Evolutionary conservation across 139 green algal genomes (phyloP), one percentile per base, ranked within the genome.

Genomic region (Chlorella sp.): DNA sequence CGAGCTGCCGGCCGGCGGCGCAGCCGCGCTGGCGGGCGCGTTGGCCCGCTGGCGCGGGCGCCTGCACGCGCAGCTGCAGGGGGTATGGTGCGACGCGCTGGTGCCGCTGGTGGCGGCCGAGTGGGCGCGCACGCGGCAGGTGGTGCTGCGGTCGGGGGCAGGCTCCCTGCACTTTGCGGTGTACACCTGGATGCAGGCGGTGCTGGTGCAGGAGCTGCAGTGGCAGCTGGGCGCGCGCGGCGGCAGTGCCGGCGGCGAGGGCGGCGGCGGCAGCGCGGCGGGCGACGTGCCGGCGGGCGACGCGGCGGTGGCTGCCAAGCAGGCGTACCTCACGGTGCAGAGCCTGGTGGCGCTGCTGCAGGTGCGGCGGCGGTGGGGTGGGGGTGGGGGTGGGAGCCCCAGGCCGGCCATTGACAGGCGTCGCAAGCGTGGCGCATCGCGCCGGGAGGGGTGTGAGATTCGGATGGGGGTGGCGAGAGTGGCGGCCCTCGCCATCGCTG

Each of bases 11-110:
- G 1, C 6, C 3, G 21, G 17, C 0, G 71, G 77, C 74, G 25
- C 5, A 21, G 36, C 42, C 12, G 45, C 42, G 38, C 58, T 93
- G 64, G 51, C 77, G 23, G 65, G 43, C 3, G 82, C 90, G 11
- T 8, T 79, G 27, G 71, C 17, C 69, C 74, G 27, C 29, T 83
- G 77, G 19, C 78, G 68, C 0, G 45, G 33, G 2, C 76, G 63
- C 23, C 79, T 93, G 51, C 56, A 73, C 36, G 38, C 74, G 33
- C 79, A 91, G 66, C 43, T 91, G 61, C 29, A 62, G 11, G 84
- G 89, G 45, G 85, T 89, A 76, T 97, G 92, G 92, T 83, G 77
- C 53, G 92, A 97, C 45, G 91, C 89, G 42, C 79, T 97, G 48
- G 69, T 87, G 23, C 70, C 80, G 3, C 79, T 97, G 69, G 48